Percentiles rank a stretch among this genome's conserved stretches.
phyloP scores from a whole-genome alignment of 306 rosid species.

The Pterocarpus santalinus region DNA sequence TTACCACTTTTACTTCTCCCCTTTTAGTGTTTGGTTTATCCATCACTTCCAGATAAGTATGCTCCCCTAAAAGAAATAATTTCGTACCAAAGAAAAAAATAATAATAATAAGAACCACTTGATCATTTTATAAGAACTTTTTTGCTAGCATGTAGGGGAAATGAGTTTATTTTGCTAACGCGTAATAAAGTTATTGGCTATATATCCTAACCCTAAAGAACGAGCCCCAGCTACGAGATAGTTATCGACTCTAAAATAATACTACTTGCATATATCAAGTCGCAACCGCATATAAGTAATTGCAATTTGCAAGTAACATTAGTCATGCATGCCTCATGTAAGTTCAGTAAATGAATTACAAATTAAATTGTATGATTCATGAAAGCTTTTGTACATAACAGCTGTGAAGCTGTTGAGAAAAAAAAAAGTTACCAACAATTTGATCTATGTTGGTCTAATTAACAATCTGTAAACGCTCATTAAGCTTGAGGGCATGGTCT shows the following conservation, averaged over 20 bases:
- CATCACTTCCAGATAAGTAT: constrained; percentile 71
- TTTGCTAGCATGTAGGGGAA: neutral
- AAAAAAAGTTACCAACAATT: neutral
- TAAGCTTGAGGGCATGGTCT: neutral
- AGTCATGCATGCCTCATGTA: neutral
- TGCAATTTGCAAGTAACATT: neutral
- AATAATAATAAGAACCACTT: neutral
- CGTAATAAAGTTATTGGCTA: neutral
- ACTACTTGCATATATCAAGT: neutral
- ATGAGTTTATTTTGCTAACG: neutral
- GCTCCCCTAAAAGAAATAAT: constrained; percentile 63
- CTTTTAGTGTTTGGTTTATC: constrained; percentile 58
- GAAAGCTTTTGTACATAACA: neutral
- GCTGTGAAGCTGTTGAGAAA: neutral
- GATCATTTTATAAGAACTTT: neutral
- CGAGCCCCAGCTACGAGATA: neutral
- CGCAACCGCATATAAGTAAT: neutral
- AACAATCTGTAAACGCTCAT: neutral
- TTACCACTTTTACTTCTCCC: constrained; percentile 60
- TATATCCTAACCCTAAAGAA: too few species aligned
- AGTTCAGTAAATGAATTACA: neutral
- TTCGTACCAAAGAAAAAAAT: neutral
- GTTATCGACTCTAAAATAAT: neutral
- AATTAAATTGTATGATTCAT: too few species aligned
- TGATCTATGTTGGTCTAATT: neutral